These are phyloP conservation scores for Ceratobasidium sp. DNA, from an alignment of 1,284 basidiomycete species.

Conservation along the genomic window DNA sequence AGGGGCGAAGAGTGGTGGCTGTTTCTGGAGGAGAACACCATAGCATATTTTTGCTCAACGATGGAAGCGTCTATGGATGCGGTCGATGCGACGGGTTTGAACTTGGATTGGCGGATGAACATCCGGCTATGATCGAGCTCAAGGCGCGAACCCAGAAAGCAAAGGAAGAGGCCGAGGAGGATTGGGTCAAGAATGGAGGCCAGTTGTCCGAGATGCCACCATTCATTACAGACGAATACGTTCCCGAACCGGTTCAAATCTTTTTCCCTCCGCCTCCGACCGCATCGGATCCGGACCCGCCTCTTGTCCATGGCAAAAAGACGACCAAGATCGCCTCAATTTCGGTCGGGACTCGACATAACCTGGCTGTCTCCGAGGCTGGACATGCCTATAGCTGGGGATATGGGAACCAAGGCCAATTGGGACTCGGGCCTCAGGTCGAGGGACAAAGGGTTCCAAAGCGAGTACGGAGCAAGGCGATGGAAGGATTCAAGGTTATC, in stretches of 20 bases:
- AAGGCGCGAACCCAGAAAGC: slow-evolving; percentile 47
- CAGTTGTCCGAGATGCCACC: slow-evolving; percentile 11
- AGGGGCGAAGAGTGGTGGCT: slow-evolving; percentile 70
- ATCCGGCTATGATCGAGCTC: slow-evolving; percentile 48
- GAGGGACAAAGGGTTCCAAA: slow-evolving; percentile 45
- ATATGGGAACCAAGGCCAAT: slow-evolving; percentile 56
- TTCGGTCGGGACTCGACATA: slow-evolving; percentile 59
- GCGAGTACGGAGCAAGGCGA: slow-evolving; percentile 45
- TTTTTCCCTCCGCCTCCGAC: slow-evolving; percentile 55
- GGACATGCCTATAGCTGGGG: slow-evolving; percentile 63
- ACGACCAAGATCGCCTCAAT: slow-evolving; percentile 57
- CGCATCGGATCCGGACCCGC: slow-evolving; percentile 52
- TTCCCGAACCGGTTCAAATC: slow-evolving; percentile 52
- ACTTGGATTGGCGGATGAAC: slow-evolving; percentile 73
- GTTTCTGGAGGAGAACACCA: slow-evolving; percentile 85
- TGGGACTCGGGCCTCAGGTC: slow-evolving; percentile 52
- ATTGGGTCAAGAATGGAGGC: slow-evolving; percentile 36
- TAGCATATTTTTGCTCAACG: slow-evolving; percentile 82
- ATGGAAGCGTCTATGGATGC: slow-evolving; percentile 84
- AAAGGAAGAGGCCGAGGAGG: slow-evolving; percentile 50
- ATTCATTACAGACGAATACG: slow-evolving; percentile 46
- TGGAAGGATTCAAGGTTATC: slow-evolving; percentile 52
- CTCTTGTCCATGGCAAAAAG: slow-evolving; percentile 43
- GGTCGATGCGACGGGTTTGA: slow-evolving; percentile 82
- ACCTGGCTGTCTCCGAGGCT: slow-evolving; percentile 58